Base-by-base conservation (phyloP, 2,329 filamentous ascomycete genomes). In the Colletotrichum simmondsii region DNA sequence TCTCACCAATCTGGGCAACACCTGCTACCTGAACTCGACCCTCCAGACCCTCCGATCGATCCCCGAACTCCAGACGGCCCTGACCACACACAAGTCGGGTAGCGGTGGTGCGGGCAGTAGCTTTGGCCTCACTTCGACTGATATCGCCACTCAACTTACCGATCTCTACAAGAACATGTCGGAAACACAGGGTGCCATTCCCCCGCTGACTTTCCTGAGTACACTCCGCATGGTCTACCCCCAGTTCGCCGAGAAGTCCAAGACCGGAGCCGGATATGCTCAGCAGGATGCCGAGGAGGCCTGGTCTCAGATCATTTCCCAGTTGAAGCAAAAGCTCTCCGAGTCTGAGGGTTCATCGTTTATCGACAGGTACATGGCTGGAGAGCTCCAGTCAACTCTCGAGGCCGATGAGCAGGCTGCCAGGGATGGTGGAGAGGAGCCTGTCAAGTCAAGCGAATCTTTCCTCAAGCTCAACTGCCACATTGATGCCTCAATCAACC, bases 261-360 rank as follows among this genome's bases (percentile, higher is more conserved):
- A 94, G 81, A 92, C 92, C 37, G 94, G 94, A 26, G 88, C 92
- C 71, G 95, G 94, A 7, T 98, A 93, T 80, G 95, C 97, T n/a
- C 97, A 99, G 83, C 97, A 99, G 84, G 97, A 99, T 85, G 97
- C 97, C 1, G 97, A 99, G 83, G 97, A 99, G 83, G 97, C 96
- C 59, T 99, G 96, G 95, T 97, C 96, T 24, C 96, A 98, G 81
- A 97, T 99, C 74, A 85, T 99, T 6, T 91, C 93, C 57, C 94
- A 96, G 79, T 85, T 99, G 49, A 91, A 93, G 74, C 90, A 93
- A 78, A 96, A 94, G 80, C 85, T 98, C 63, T 82, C 85, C 24
- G 83, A 83, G 22, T 83, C 85, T 3, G 80, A 86, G 2, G 88
- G 91, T 2, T 81, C 86, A 1, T 94, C 94, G 0, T 98, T 97